Evolutionary conservation across 257 asterid genomes (phyloP), one percentile per base, ranked within the genome.

Genomic region (Solanum dulcamara): DNA sequence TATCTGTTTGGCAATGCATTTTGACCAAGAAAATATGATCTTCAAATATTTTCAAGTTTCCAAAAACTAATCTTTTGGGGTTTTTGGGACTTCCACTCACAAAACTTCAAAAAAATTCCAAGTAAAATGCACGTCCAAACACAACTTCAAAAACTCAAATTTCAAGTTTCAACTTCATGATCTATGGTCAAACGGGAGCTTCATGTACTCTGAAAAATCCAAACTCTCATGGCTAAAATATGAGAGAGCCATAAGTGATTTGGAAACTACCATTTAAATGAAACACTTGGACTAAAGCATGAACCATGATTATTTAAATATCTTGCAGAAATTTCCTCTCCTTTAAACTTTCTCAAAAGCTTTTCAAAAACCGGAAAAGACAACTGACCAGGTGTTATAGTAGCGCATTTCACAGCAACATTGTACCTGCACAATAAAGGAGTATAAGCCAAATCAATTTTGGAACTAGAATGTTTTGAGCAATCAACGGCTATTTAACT

Each of bases 401-500:
- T 96, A 90, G 99, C 99, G 85, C 99, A 96, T 89, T 96, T 96
- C 87, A 96, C 89, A 72, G 97, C 99, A 87, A 94, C 98, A 86
- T 96, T 96, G 87, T 94, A 93, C 96, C 99, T 96, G 89, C 83
- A 89, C 66, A 37, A 72, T 72, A 83, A 44, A 84, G 37, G 30
- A 79, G 42, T 48, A 48, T 14, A 79, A 79, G 55, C 64, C 83
- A 79, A 48, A 28, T 26, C 82, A 26, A 2, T 17, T 2, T 26
- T 17, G 83, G 15, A 79, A 79, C 64, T 28, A 28, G 42, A 79
- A 79, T 46, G 3, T 28, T 28, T 79, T 79, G 83, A 48, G 83
- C 40, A 79, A 77, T 46, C 48, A 77, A 28, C 18, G 46, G 28
- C 18, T 17, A 5, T 48, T 26, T 48, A 28, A 50, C 64, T 48